phyloP scores from a whole-genome alignment of 2,329 filamentous ascomycete genomes.

The Blastomyces silverae region DNA sequence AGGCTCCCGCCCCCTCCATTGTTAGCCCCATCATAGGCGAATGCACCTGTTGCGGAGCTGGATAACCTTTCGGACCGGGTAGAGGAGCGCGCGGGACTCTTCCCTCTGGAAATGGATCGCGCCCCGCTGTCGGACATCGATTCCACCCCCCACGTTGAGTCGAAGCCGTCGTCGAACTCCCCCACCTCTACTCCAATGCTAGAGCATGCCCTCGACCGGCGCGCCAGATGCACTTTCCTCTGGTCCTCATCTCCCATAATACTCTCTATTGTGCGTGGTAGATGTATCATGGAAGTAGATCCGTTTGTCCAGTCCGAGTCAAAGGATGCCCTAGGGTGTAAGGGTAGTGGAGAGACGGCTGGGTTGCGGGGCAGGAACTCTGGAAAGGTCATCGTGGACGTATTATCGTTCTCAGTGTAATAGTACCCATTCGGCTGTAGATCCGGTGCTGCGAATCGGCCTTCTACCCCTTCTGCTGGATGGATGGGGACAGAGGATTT shows the following conservation, averaged over 20 bases:
- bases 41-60: not conserved
- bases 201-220: constrained; percentile 37
- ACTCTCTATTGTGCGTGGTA: constrained; percentile 63
- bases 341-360: constrained; percentile 42
- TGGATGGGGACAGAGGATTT: constrained; percentile 56
- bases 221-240: constrained; percentile 64
- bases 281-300: constrained; percentile 56
- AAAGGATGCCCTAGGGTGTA: constrained; percentile 56
- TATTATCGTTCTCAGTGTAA: constrained; percentile 63
- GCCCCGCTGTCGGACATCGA: not conserved
- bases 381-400: constrained; percentile 56
- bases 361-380: constrained; percentile 43
- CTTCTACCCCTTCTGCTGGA: constrained; percentile 68
- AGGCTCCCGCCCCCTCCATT: not conserved
- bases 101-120: constrained; percentile 13
- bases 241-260: constrained; percentile 74
- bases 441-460: constrained; percentile 68
- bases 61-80: constrained; percentile 10
- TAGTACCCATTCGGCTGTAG: constrained; percentile 63
- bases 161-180: constrained; percentile 9
- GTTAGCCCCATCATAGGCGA: constrained; percentile 14
- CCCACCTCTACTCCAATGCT: constrained; percentile 7
- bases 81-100: constrained; percentile 5
- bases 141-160: not conserved
- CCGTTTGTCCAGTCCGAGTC: constrained; percentile 58